A percentile compares a stretch with the other conserved stretches of the same genome.
These are phyloP conservation scores for Emmonsia crescens DNA, from an alignment of 2,329 filamentous ascomycete genomes.

Conservation along the genomic window DNA sequence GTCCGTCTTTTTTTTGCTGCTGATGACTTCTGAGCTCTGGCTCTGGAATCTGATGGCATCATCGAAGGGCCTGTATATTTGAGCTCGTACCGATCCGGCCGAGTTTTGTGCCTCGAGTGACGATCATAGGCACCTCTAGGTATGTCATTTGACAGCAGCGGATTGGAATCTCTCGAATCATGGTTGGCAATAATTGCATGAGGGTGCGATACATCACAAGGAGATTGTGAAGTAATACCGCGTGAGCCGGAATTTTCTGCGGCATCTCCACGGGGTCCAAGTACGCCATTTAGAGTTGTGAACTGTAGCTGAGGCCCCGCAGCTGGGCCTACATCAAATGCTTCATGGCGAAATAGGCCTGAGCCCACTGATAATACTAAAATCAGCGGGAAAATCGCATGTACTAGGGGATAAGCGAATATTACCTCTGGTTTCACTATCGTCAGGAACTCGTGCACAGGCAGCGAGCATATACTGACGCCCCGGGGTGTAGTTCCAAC, in stretches of 20 bases:
- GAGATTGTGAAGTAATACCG: background rate
- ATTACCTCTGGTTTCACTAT: background rate
- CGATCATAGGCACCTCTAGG: constrained; percentile 26
- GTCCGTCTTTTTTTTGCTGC: background rate
- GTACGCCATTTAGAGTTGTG: background rate
- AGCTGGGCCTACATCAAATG: background rate
- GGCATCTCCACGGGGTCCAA: background rate
- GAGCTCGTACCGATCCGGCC: constrained; percentile 44
- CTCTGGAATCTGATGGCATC: background rate
- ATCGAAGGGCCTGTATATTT: constrained; percentile 14
- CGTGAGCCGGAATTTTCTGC: background rate
- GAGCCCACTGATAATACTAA: background rate
- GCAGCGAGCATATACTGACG: background rate
- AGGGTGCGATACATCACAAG: background rate
- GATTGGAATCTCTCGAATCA: background rate
- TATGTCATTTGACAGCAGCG: background rate
- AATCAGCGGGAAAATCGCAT: background rate
- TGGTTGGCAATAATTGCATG: background rate
- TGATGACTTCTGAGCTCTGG: background rate
- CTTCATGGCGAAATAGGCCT: background rate
- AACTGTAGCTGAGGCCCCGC: background rate
- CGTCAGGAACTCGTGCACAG: background rate
- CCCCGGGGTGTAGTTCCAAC: background rate
- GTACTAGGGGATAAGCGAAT: background rate
- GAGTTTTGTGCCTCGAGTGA: constrained; percentile 46